Base-by-base conservation (phyloP, 2,329 filamentous ascomycete genomes). In the Hymenoscyphus infarciens region DNA sequence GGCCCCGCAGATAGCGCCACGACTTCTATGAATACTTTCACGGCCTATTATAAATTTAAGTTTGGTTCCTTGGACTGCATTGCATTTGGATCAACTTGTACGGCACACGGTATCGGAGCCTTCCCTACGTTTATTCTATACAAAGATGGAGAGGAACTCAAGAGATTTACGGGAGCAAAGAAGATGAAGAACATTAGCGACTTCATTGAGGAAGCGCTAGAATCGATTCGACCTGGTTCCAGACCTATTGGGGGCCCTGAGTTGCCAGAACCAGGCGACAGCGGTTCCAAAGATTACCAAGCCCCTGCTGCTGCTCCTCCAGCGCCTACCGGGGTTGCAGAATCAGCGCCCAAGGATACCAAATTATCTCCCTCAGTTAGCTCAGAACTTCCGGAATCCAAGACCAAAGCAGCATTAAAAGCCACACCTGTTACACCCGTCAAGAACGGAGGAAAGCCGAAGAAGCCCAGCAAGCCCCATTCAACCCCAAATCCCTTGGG, bases 21-120 rank as follows among this genome's bases (percentile, higher is more conserved):
- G 70, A 79, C 75, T 69, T 83, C 78, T 66, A 72, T 78, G 16
- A 77, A 83, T 49, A 77, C 78, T 31, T 97, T 97, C 73, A 87
- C 87, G 35, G 82, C 87, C 61, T 95, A 87, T 75, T 98, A 98
- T 77, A 87, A 94, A 76, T 94, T 97, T 76, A 87, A 90, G 70
- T 97, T 99, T 73, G 94, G 84, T 33, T 86, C 84, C 63, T 78
- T 99, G 67, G 92, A 99, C 77, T 99, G 95, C 76, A 79, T 92
- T 59, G 91, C 91, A 33, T 91, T 88, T 74, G 89, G 85, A 63
- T 91, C 96, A 73, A 80, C 91, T 15, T 99, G 95, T 77, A 75
- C 77, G 57, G 82, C 86, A 31, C 81, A 92, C 66, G 79, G 85
- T 1, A 83, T 98, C 60, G 73, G 75, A 57, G 85, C 84, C 19